Percentiles rank a stretch among this genome's conserved stretches.
These are phyloP conservation scores for Arthrocladium fulminans DNA, from an alignment of 2,329 filamentous ascomycete genomes.

Conservation along the genomic window DNA sequence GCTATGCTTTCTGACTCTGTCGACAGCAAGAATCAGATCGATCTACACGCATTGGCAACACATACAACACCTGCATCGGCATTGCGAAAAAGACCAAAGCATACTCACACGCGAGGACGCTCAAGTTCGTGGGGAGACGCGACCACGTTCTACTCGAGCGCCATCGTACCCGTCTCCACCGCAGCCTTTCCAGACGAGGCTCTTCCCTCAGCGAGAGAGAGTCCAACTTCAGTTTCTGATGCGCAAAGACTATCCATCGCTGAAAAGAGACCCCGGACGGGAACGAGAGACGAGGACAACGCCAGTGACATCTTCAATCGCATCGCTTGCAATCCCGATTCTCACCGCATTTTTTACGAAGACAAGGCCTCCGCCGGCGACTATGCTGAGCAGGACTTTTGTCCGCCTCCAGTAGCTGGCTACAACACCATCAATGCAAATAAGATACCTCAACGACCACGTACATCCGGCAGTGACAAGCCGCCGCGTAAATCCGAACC, in stretches of 20 bases:
- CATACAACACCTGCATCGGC: background rate
- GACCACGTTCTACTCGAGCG: background rate
- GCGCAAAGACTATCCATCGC: slow-evolving; percentile 39
- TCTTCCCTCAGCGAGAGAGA: slow-evolving; percentile 54
- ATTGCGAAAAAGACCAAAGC: background rate
- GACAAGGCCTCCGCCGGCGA: background rate
- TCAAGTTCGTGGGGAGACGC: slow-evolving; percentile 2
- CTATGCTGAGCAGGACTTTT: slow-evolving; percentile 1
- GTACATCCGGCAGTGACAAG: background rate
- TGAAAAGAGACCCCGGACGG: slow-evolving; percentile 36
- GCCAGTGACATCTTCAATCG: background rate
- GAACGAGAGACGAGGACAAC: slow-evolving; percentile 28
- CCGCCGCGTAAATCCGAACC: background rate
- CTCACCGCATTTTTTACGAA: background rate
- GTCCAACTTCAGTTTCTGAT: slow-evolving; percentile 51
- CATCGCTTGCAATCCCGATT: background rate
- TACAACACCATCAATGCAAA: slow-evolving; percentile 5
- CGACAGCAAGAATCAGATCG: background rate
- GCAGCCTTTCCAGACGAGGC: slow-evolving; percentile 25
- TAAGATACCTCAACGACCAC: background rate
- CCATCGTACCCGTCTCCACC: slow-evolving; percentile 1
- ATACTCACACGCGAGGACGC: background rate
- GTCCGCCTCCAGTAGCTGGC: slow-evolving; percentile 7
- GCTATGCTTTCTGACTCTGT: slow-evolving; percentile 1
- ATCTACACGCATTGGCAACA: background rate